Evolutionary conservation across 2,329 filamentous ascomycete species (phyloP).

Genomic region (Penicillium sp.): DNA sequence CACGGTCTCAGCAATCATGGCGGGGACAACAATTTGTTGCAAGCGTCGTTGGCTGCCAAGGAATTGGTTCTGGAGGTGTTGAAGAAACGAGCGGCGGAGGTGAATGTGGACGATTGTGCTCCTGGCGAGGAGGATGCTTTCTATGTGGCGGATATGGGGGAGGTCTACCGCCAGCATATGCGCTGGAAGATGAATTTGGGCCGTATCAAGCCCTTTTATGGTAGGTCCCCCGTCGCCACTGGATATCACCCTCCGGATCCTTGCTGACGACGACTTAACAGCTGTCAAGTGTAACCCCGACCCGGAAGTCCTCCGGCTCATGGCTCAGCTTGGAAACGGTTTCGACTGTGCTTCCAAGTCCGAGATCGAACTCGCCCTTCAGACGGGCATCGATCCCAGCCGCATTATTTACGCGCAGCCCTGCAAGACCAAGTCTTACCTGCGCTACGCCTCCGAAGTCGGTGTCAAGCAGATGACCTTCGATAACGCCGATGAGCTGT

Average conservation of each 20-base stretch:
- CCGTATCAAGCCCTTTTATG: conserved; percentile 94
- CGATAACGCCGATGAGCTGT: conserved; percentile 95
- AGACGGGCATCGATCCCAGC: conserved; percentile 74
- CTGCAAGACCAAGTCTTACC: conserved; percentile 98
- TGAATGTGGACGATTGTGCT: conserved; percentile 84
- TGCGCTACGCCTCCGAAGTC: conserved; percentile 79
- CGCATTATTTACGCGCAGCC: conserved; percentile 99
- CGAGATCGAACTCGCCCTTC: conserved; percentile 89
- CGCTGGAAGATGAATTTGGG: conserved; percentile 94
- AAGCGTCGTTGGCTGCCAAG: conserved; percentile 58
- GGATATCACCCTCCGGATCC: not conserved
- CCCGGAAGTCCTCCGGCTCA: conserved; percentile 78
- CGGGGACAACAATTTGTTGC: conserved; percentile 40
- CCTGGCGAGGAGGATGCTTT: conserved; percentile 96
- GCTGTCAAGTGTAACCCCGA: conserved; percentile 99
- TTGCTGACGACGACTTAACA: conserved; percentile 35
- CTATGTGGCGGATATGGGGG: conserved; percentile 95
- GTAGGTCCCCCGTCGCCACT: conserved; percentile 49
- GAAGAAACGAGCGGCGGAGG: conserved; percentile 74
- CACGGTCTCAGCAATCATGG: conserved; percentile 43
- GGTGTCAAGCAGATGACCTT: conserved; percentile 99
- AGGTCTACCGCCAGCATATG: conserved; percentile 97
- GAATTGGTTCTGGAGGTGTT: conserved; percentile 82
- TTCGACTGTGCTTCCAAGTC: conserved; percentile 98
- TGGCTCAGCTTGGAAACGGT: conserved; percentile 82